These are phyloP conservation scores for Wallacemonas sp. DNA, from an alignment of 208 protist genomes.

Conservation along the genomic window DNA sequence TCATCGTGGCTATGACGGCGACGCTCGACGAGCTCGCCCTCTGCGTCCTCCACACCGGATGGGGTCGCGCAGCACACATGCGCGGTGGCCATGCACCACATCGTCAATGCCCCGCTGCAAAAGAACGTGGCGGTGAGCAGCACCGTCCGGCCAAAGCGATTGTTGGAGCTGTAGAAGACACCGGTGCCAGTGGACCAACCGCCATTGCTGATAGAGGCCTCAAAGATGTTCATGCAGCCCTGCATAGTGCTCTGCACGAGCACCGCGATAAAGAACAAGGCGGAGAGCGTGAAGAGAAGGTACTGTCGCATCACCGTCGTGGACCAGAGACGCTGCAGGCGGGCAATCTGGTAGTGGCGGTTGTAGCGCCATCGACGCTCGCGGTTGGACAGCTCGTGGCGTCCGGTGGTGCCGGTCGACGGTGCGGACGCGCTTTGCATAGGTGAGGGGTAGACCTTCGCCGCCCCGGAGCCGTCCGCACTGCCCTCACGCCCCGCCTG, in stretches of 20 bases:
- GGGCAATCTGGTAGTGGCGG: slow-evolving; percentile 23
- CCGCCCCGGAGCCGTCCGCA: background rate
- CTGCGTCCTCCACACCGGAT: background rate
- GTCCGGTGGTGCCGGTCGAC: background rate
- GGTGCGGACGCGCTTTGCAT: background rate
- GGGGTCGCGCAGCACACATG: background rate
- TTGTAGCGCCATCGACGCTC: slow-evolving; percentile 4
- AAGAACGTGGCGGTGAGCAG: slow-evolving; percentile 20
- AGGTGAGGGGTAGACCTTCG: background rate
- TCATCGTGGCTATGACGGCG: background rate
- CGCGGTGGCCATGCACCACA: background rate
- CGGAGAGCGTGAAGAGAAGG: slow-evolving; percentile 30
- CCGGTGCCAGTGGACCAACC: background rate
- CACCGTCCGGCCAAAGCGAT: slow-evolving; percentile 28
- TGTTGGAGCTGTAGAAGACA: slow-evolving; percentile 22
- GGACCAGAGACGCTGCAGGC: slow-evolving; percentile 41
- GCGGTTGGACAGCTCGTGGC: background rate
- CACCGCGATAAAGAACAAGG: slow-evolving; percentile 17
- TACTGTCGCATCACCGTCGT: slow-evolving; percentile 43
- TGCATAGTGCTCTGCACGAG: slow-evolving; percentile 29
- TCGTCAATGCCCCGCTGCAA: slow-evolving; percentile 5
- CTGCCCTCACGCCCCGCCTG: background rate
- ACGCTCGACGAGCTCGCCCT: background rate
- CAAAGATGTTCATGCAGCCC: slow-evolving; percentile 27
- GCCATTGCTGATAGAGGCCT: slow-evolving; percentile 16